Evolutionary conservation across 2,329 filamentous ascomycete species (phyloP), one percentile per base, ranked within the genome.

Genomic region (Microdochium nivale): DNA sequence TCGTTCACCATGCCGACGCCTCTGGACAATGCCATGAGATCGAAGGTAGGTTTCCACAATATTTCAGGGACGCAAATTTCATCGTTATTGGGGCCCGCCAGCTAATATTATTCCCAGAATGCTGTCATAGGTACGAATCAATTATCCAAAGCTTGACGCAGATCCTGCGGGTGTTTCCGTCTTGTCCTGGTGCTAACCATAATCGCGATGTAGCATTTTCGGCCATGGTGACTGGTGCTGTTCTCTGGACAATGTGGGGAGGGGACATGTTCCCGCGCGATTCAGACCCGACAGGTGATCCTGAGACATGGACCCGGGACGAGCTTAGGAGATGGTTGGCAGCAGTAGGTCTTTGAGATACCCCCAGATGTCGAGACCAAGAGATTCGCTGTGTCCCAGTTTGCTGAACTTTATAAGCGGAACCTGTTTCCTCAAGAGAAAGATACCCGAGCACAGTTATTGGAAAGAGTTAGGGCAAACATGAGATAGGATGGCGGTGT

Each of bases 181-280:
- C 9, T 35, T 16, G 37, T 13, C 24, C 32, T n/a, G 44, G 14
- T 37, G 5, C 48, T 44, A 30, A 49, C 56, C 55, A 68, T 57
- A 56, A 32, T n/a, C 48, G 61, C 58, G 54, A 43, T 52, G 51
- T 71, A 84, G 88, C 84, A 19, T 96, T 96, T 65, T 84, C 87
- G 3, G 88, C 87, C 10, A 78, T 95, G 50, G 80, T 96, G 14
- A 87, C 88, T 7, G 89, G 87, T 2, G 90, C 87, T 2, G 87
- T 90, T 16, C 83, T 81, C 43, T 96, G 87, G 86, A 80, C 81
- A 19, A 92, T 96, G 60, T 95, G 87, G 84, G 90, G 90, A 52
- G 78, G 81, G 50, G 89, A 92, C 56, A 79, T 96, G 62, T 95
- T 96, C 62, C 91, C 91, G 1, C 68, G 79, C 3, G 74, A 83